These are phyloP conservation scores for Aspergillus fructus DNA, from an alignment of 2,329 filamentous ascomycete genomes.

Conservation along the genomic window DNA sequence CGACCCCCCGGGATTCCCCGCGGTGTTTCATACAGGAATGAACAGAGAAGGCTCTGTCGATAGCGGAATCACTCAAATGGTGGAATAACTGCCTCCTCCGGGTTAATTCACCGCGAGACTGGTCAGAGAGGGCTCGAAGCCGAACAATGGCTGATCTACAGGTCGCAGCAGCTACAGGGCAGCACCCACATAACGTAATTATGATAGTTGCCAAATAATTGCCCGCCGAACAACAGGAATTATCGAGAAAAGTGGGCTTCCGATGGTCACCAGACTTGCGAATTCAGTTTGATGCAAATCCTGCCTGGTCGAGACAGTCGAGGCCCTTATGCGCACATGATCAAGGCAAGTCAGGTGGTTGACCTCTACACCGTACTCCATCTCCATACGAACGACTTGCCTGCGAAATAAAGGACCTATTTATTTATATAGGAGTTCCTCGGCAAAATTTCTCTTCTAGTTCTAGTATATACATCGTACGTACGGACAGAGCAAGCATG, in stretches of 20 bases:
- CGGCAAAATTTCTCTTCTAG: background rate
- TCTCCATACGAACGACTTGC: background rate
- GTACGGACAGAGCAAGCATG: background rate
- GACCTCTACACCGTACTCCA: background rate
- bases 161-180: background rate
- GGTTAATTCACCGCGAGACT: background rate
- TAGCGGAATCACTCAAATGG: background rate
- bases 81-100: constrained; percentile 1
- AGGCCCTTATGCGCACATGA: background rate
- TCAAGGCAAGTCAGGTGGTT: background rate
- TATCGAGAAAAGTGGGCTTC: constrained; percentile 15
- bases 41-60: background rate
- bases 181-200: constrained; percentile 5
- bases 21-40: background rate
- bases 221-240: constrained; percentile 1
- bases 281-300: constrained; percentile 3
- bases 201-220: constrained; percentile 3
- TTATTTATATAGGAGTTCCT: background rate
- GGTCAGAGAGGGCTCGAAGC: background rate
- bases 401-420: background rate
- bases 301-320: constrained; percentile 2
- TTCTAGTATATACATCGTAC: background rate
- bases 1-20: constrained; percentile 23
- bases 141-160: background rate
- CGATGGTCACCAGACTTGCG: constrained; percentile 23